phyloP scores from a whole-genome alignment of 345 rosid species.

The Limnanthes douglasii region DNA sequence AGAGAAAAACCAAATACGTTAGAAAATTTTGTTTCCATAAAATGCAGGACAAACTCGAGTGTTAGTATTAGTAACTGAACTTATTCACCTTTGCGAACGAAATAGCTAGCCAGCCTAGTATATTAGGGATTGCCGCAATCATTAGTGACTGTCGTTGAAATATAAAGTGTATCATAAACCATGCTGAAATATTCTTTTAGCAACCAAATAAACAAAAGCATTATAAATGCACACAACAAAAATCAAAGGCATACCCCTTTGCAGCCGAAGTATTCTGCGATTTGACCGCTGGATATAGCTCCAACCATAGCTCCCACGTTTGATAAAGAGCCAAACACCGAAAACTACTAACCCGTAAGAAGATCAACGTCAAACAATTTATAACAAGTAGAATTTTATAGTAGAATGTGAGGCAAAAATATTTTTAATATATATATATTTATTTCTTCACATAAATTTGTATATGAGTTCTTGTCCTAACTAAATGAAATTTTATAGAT shows the following conservation, averaged over 20 bases:
- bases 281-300: conserved; percentile 64
- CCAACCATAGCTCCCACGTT: conserved; percentile 80
- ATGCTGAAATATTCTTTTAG: background rate
- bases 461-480: too few relatives aligned
- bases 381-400: background rate
- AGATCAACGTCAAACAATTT: background rate
- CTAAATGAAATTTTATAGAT: background rate
- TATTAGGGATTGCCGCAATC: conserved; percentile 66
- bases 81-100: conserved; percentile 52
- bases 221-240: background rate
- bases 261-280: conserved; percentile 58
- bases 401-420: background rate
- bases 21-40: too few relatives aligned
- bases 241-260: conserved; percentile 40
- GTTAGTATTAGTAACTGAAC: background rate
- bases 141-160: conserved; percentile 37
- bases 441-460: too few relatives aligned
- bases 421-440: too few relatives aligned
- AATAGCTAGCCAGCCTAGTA: conserved; percentile 66
- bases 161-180: background rate
- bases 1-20: conserved; percentile 5
- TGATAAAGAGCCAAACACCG: conserved; percentile 53
- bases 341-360: too few relatives aligned
- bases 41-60: background rate
- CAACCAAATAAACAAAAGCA: background rate